Evolutionary conservation across 768 basidiomycete genomes (phyloP), one percentile per base, ranked within the genome.

Genomic region (Coprinopsis sp.): DNA sequence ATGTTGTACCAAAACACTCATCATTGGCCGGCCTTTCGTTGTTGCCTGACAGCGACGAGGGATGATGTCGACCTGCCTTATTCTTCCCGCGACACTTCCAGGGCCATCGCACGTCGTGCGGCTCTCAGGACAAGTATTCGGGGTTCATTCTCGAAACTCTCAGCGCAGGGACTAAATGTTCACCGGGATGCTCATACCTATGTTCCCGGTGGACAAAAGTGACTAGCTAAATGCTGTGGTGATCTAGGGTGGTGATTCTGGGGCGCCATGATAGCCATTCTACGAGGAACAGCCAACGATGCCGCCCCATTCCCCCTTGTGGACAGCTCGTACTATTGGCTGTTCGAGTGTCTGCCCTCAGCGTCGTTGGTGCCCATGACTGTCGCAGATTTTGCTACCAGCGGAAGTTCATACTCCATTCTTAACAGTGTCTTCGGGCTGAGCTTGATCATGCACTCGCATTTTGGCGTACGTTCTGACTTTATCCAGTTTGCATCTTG

Each of bases 251-350:
- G 28, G 24, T 1, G 25, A 36, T 2, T 33, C 18, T 31, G n/a
- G n/a, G 13, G n/a, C n/a, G n/a, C n/a, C n/a, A n/a, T n/a, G n/a
- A 23, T 52, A 91, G 92, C 93, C 49, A 78, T 96, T 59, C 79
- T 86, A 69, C 80, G 81, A 63, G 96, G 95, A 41, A 88, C 91
- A 24, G 93, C 91, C 50, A 98, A 99, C 68, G 96, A 99, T 63
- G 88, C 94, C 2, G 91, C 89, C 2, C 71, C 82, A 7, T 97
- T 95, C 72, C 94, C 95, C 18, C 64, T 82, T 4, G 65, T 79
- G 1, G 88, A 94, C 57, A 94, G 96, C 40, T 93, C 92, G 2
- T 84, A 96, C 67, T 95, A 83, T 64, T 83, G 81, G 82, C 84
- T 92, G 1, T 98, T 97, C 61, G 96, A 99, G 67, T 87, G 94